Evolutionary conservation across 2,329 filamentous ascomycete genomes (phyloP).

Genomic region (Verticillium nubilum): DNA sequence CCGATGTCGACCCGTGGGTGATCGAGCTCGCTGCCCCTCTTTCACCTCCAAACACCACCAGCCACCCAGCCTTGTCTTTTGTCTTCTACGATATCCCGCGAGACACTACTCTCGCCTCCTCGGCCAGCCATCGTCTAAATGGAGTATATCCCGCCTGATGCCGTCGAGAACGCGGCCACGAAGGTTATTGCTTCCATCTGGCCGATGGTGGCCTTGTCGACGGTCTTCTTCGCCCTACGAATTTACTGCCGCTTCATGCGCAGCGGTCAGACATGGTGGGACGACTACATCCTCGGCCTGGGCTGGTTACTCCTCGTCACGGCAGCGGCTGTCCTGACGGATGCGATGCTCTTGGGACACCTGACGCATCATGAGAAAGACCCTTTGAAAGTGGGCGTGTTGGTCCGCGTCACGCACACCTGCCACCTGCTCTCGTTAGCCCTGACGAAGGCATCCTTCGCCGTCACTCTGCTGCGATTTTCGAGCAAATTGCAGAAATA

Average conservation of each 20-base stretch:
- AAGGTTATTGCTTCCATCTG: constrained; percentile 1
- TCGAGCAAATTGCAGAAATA: constrained; percentile 15
- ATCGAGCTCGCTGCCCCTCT: background rate
- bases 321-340: constrained; percentile 9
- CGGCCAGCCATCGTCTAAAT: background rate
- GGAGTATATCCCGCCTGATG: background rate
- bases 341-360: constrained; percentile 11
- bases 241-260: constrained; percentile 15
- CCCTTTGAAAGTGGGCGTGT: constrained; percentile 1
- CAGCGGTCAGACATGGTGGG: constrained; percentile 15
- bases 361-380: constrained; percentile 5
- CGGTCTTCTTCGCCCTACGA: constrained; percentile 12
- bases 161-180: background rate
- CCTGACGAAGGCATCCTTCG: constrained; percentile 21
- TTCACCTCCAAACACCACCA: background rate
- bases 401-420: constrained; percentile 6
- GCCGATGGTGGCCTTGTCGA: constrained; percentile 2
- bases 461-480: constrained; percentile 21
- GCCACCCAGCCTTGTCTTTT: background rate
- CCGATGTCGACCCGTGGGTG: background rate
- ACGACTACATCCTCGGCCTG: constrained; percentile 14
- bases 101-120: background rate
- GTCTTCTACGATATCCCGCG: background rate
- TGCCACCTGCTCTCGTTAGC: constrained; percentile 8
- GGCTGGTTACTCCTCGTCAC: constrained; percentile 3